Evolutionary conservation across 2,329 filamentous ascomycete genomes (phyloP).

Genomic region (Tolypocladium guangdongense): DNA sequence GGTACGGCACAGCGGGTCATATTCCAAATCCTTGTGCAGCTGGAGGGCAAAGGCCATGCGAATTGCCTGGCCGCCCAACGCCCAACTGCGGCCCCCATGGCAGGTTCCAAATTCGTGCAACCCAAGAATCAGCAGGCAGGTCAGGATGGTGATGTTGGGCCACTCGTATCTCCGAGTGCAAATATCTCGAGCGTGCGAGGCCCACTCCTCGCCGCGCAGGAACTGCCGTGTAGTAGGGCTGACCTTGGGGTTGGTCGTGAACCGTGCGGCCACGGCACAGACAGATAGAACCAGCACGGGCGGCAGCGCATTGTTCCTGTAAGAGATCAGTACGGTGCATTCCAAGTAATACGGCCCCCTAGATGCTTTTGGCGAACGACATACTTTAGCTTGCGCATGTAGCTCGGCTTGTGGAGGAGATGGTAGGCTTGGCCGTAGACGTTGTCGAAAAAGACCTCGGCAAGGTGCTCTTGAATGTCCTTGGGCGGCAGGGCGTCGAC

Average conservation of each 20-base stretch:
- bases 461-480: slow-evolving; percentile 85
- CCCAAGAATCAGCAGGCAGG: slow-evolving; percentile 77
- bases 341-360: neutral
- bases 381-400: slow-evolving; percentile 74
- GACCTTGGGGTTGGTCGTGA: slow-evolving; percentile 78
- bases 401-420: slow-evolving; percentile 90
- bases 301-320: slow-evolving; percentile 50
- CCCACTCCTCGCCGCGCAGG: slow-evolving; percentile 85
- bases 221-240: slow-evolving; percentile 64
- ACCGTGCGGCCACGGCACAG: slow-evolving; percentile 89
- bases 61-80: slow-evolving; percentile 86
- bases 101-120: slow-evolving; percentile 96
- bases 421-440: slow-evolving; percentile 94
- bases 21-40: slow-evolving; percentile 81
- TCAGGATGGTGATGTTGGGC: slow-evolving; percentile 92
- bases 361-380: slow-evolving; percentile 14
- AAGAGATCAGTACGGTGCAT: neutral
- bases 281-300: slow-evolving; percentile 89
- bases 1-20: slow-evolving; percentile 59
- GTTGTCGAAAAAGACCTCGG: slow-evolving; percentile 91
- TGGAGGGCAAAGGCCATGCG: slow-evolving; percentile 96
- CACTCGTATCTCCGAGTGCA: slow-evolving; percentile 81
- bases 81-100: slow-evolving; percentile 92
- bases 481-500: slow-evolving; percentile 70
- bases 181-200: slow-evolving; percentile 74